These are phyloP conservation scores for Neopestalotiopsis clavispora DNA, from an alignment of 2,329 filamentous ascomycete genomes.

Conservation along the genomic window DNA sequence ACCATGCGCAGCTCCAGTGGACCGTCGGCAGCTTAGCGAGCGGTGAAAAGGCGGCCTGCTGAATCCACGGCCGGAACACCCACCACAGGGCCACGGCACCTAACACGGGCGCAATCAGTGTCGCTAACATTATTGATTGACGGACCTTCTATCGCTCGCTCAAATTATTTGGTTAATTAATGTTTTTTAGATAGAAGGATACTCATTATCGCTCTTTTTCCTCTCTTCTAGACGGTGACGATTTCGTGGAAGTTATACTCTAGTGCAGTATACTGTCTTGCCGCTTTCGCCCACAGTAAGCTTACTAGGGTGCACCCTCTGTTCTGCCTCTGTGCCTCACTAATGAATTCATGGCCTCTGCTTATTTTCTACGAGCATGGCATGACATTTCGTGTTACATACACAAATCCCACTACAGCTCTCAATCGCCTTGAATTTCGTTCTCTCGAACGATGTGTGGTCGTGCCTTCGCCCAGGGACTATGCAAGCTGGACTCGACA, in stretches of 20 bases:
- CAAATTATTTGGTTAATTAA: background rate
- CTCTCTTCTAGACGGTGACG: background rate
- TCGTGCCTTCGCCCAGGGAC: background rate
- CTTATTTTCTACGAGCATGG: background rate
- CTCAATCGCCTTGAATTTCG: background rate
- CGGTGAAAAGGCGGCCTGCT: constrained; percentile 1
- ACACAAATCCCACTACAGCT: background rate
- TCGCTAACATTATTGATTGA: background rate
- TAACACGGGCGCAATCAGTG: background rate
- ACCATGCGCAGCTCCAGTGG: constrained; percentile 15
- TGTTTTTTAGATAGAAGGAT: background rate
- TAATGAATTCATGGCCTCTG: background rate
- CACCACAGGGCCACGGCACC: background rate
- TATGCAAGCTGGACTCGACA: no score
- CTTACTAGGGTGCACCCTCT: background rate
- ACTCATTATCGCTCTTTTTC: background rate
- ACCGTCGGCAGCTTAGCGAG: constrained; percentile 11
- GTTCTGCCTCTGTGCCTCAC: background rate
- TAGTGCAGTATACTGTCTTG: background rate
- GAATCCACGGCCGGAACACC: background rate
- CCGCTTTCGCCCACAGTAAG: background rate
- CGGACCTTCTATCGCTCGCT: background rate
- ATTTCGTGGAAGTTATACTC: background rate
- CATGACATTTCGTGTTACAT: background rate
- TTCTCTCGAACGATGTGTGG: background rate